Evolutionary conservation across 352 stramenopile genomes (phyloP).

Genomic region (Phytophthora gonapodyides): DNA sequence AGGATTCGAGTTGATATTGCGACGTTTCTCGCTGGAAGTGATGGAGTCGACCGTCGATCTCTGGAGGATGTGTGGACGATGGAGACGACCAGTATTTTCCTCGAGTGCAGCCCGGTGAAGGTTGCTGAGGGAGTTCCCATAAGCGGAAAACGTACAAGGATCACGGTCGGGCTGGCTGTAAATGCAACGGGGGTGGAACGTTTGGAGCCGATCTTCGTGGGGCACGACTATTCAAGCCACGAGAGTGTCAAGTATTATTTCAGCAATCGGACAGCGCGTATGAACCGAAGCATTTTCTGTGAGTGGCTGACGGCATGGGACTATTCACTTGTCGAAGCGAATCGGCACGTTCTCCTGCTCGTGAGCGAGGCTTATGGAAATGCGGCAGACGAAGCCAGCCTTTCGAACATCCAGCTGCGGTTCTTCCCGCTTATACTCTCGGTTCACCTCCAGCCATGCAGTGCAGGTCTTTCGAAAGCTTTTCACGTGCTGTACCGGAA

Average conservation of each 20-base stretch:
- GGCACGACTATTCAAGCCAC: not conserved
- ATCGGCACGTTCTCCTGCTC: slow-evolving; percentile 23
- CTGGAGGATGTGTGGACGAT: slow-evolving; percentile 30
- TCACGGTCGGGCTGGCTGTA: slow-evolving; percentile 21
- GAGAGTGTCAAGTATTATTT: slow-evolving; percentile 17
- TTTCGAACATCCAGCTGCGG: slow-evolving; percentile 26
- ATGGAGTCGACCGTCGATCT: slow-evolving; percentile 1
- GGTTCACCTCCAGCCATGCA: slow-evolving; percentile 13
- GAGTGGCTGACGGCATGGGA: slow-evolving; percentile 18
- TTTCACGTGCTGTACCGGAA: slow-evolving; percentile 26
- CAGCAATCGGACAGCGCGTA: slow-evolving; percentile 12
- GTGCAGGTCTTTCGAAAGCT: slow-evolving; percentile 15
- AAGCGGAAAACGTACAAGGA: not conserved
- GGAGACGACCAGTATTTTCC: slow-evolving; percentile 21
- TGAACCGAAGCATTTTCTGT: slow-evolving; percentile 16
- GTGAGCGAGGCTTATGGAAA: slow-evolving; percentile 13
- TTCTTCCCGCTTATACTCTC: slow-evolving; percentile 8
- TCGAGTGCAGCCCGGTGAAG: slow-evolving; percentile 14
- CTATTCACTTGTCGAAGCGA: slow-evolving; percentile 6
- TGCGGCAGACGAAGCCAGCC: not conserved
- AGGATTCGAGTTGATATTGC: slow-evolving; percentile 1
- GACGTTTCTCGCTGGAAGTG: slow-evolving; percentile 20
- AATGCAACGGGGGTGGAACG: slow-evolving; percentile 24
- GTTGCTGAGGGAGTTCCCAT: not conserved
- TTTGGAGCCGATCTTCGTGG: slow-evolving; percentile 21